Base-by-base conservation (phyloP, 768 basidiomycete genomes). In the Leccinum arenicola region DNA sequence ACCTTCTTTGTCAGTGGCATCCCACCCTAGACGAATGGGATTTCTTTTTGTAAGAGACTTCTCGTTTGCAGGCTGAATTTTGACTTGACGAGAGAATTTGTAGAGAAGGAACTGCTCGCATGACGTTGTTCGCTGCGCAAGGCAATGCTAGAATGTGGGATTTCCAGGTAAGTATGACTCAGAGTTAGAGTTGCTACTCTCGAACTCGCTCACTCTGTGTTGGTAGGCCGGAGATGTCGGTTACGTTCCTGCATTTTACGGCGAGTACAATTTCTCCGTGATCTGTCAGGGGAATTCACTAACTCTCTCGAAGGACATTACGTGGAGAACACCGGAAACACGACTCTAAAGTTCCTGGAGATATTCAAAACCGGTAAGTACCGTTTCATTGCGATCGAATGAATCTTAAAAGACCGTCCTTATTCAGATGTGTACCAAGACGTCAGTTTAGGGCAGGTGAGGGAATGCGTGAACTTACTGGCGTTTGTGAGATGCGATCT, bases 11-110 rank as follows among this genome's bases (percentile, higher is more conserved):
- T 54, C 49, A 86, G 86, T 88, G 87, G 87, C 87, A 88, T 62
- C 87, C 87, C 7, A 84, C 82, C 11, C 76, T 84, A 64, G 83
- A 86, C 59, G 86, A 87, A 71, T 87, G 86, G 86, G 77, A 73
- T 52, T 83, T 78, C 68, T 83, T 78, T 79, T 56, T 86, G 84
- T 84, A 67, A 56, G 76, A n/a, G 56, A 52, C 11, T 19, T 31
- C 11, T 2, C 5, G 36, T 33, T 33, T 29, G 11, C 12, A n/a
- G 8, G 7, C 8, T 43, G 5, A 43, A 23, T n/a, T n/a, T n/a
- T 40, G 4, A 51, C 47, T 49, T 55, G 29, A 58, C 15, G 25
- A 25, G 19, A 60, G 55, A 29, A 25, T 27, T 17, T 17, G 10
- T 59, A 87, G 84, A 40, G 77, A 80, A 68, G 86, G 85, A 4